Conservation (phyloP, 2,329 filamentous ascomycete species). For the Penicillium sp. region DNA sequence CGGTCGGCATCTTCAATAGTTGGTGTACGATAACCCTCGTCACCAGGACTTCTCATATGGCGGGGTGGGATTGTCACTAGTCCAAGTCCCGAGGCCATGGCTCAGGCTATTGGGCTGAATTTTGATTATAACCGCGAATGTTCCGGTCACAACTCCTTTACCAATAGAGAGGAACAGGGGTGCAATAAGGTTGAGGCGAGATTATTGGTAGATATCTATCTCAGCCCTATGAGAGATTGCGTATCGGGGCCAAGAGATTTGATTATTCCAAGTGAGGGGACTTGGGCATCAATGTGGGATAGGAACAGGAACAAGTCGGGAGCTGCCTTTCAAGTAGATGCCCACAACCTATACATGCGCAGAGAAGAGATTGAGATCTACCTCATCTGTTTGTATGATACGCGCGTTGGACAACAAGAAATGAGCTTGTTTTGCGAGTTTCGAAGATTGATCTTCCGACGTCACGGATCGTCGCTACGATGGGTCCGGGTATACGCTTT, state of each 20-base stretch:
- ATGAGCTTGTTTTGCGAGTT: neutral
- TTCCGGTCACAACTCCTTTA: neutral
- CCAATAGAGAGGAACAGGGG: neutral
- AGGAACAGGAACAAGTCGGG: neutral
- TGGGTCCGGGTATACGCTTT: neutral
- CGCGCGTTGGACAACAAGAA: neutral
- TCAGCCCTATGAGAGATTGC: neutral
- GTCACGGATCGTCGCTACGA: neutral
- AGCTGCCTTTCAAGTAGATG: neutral
- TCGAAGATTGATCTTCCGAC: neutral
- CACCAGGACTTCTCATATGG: slow-evolving; percentile 39
- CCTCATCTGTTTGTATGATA: neutral
- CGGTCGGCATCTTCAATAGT: slow-evolving; percentile 46
- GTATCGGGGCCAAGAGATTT: neutral
- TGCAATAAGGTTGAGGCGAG: neutral
- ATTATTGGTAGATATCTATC: neutral
- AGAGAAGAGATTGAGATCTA: neutral
- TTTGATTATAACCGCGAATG: neutral
- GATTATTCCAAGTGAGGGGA: neutral
- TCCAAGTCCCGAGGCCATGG: slow-evolving; percentile 20
- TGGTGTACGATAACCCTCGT: slow-evolving; percentile 48
- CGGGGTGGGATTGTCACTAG: slow-evolving; percentile 22
- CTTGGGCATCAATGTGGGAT: neutral
- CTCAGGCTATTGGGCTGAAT: neutral
- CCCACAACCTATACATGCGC: neutral